Conservation (phyloP, 495 filamentous ascomycete species). For the Choiromyces venosus region DNA sequence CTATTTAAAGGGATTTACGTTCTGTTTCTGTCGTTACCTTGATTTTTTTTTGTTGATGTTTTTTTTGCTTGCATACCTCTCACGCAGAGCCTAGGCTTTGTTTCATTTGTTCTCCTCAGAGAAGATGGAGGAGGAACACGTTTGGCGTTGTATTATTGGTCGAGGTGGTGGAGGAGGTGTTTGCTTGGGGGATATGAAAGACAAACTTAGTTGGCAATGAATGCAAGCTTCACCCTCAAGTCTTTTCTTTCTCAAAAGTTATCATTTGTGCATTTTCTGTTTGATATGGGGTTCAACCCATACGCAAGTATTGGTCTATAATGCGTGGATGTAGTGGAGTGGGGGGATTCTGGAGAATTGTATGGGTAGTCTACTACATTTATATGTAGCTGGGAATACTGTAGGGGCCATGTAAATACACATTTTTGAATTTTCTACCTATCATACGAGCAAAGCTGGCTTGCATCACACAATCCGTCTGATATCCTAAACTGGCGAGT, state of each 20-base stretch:
- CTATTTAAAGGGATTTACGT: neutral
- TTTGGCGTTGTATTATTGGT: conserved; percentile 7
- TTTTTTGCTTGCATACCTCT: conserved; percentile 3
- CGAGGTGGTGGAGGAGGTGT: neutral
- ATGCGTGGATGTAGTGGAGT: neutral
- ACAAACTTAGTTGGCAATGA: neutral
- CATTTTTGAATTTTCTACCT: neutral
- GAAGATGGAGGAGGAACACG: neutral
- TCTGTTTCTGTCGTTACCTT: conserved; percentile 17
- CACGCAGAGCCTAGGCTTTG: conserved; percentile 3
- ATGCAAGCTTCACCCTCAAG: neutral
- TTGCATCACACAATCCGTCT: neutral
- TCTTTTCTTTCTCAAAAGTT: neutral
- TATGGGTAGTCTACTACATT: neutral
- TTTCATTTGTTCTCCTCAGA: neutral
- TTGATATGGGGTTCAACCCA: neutral
- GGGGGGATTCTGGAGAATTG: neutral
- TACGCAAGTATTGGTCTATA: neutral
- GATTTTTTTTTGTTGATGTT: conserved; percentile 1
- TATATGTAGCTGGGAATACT: neutral
- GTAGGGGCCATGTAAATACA: neutral
- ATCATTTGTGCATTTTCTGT: neutral
- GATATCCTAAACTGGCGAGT: neutral
- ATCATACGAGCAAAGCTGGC: neutral
- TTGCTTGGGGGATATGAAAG: neutral